Evolutionary conservation across 2,329 filamentous ascomycete genomes (phyloP).

Genomic region (Fusarium drepaniforme): DNA sequence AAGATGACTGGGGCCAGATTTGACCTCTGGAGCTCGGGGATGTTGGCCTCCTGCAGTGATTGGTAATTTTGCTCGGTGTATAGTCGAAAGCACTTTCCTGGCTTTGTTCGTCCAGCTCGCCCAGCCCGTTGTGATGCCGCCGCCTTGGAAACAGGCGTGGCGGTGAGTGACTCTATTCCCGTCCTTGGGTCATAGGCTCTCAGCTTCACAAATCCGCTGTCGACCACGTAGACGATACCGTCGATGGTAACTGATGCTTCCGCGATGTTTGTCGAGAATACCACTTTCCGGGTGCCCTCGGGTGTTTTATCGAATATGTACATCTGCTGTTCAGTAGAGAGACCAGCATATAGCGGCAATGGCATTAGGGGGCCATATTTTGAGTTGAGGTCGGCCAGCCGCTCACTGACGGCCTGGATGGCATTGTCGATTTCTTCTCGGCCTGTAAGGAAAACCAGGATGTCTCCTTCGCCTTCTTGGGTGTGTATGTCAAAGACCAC

Average conservation of each 20-base stretch:
- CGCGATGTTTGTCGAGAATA: constrained; percentile 95
- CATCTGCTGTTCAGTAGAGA: constrained; percentile 93
- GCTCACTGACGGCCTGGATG: constrained; percentile 83
- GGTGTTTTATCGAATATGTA: constrained; percentile 90
- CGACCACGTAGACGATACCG: constrained; percentile 90
- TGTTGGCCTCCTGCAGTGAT: constrained; percentile 75
- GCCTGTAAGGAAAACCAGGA: constrained; percentile 91
- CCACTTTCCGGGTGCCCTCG: constrained; percentile 87
- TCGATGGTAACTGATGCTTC: constrained; percentile 97
- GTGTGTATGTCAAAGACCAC: constrained; percentile 90
- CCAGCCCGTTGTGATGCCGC: constrained; percentile 93
- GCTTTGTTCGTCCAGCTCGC: constrained; percentile 86
- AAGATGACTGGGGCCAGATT: constrained; percentile 90
- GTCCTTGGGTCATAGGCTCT: constrained; percentile 86
- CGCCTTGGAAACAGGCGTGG: constrained; percentile 87
- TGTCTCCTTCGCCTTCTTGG: constrained; percentile 84
- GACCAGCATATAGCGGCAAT: constrained; percentile 88
- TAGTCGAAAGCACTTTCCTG: constrained; percentile 94
- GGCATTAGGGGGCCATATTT: constrained; percentile 46
- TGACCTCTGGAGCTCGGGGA: constrained; percentile 92
- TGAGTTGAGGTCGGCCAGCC: constrained; percentile 68
- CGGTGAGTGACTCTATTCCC: constrained; percentile 88
- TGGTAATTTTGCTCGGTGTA: constrained; percentile 84
- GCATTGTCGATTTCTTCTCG: constrained; percentile 91
- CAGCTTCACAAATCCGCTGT: constrained; percentile 91